These are phyloP conservation scores for Penicilliopsis zonata DNA, from an alignment of 495 filamentous ascomycete genomes.

Conservation along the genomic window DNA sequence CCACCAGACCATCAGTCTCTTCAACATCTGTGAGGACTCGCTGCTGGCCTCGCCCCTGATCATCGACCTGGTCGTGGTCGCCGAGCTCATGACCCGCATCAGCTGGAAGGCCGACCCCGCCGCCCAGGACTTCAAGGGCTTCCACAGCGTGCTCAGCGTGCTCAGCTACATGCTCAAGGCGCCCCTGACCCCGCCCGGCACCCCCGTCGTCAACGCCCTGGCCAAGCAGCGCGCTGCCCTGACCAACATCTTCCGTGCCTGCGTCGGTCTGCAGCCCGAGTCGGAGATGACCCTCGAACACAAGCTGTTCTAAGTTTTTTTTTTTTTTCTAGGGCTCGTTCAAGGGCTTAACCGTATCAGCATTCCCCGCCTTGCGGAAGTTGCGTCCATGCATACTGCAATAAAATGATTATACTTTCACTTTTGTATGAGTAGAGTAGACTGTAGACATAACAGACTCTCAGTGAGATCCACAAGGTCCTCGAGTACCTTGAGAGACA, in stretches of 20 bases:
- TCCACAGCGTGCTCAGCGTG: constrained; percentile 95
- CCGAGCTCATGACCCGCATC: constrained; percentile 98
- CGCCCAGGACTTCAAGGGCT: constrained; percentile 69
- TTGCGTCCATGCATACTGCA: too few relatives aligned
- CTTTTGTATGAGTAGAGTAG: too few relatives aligned
- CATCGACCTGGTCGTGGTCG: constrained; percentile 84
- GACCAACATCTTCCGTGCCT: constrained; percentile 98
- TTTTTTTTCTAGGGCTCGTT: too few relatives aligned
- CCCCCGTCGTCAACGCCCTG: constrained; percentile 90
- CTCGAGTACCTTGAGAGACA: too few relatives aligned
- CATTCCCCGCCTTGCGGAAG: too few relatives aligned
- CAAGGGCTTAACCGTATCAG: too few relatives aligned
- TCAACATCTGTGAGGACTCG: constrained; percentile 99
- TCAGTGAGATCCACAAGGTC: too few relatives aligned
- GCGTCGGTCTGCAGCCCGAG: constrained; percentile 94
- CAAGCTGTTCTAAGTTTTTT: constrained; percentile 63
- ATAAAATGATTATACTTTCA: too few relatives aligned
- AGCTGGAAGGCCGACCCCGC: constrained; percentile 63
- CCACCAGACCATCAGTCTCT: constrained; percentile 95
- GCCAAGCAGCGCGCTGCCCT: constrained; percentile 92
- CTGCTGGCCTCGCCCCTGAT: constrained; percentile 94
- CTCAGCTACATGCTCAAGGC: constrained; percentile 99
- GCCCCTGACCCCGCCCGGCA: constrained; percentile 87
- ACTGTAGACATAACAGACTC: too few relatives aligned
- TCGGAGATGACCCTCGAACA: constrained; percentile 99